Evolutionary conservation across 2,329 filamentous ascomycete species (phyloP).

Genomic region (Anthostomella pinea): DNA sequence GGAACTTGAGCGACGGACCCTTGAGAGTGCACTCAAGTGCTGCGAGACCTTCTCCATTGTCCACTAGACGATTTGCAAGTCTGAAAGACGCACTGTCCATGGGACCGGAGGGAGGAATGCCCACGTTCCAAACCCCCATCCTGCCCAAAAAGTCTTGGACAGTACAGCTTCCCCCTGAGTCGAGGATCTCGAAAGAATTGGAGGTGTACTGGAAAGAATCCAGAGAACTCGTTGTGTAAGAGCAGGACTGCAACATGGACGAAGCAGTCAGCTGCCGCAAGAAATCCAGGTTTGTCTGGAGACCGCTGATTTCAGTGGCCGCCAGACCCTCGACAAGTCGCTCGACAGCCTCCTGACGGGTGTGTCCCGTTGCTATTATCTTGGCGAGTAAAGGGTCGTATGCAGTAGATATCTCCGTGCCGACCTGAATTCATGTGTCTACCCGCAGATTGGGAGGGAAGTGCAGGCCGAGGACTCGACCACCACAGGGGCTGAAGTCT

Average conservation of each 20-base stretch:
- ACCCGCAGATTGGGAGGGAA: background rate
- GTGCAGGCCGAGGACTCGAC: slow-evolving; percentile 4
- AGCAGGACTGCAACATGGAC: background rate
- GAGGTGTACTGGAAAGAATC: slow-evolving; percentile 6
- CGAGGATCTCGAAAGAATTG: slow-evolving; percentile 4
- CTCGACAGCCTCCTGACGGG: background rate
- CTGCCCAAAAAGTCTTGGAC: slow-evolving; percentile 10
- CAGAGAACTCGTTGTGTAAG: slow-evolving; percentile 3
- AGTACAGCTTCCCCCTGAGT: slow-evolving; percentile 3
- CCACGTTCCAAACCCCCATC: slow-evolving; percentile 2
- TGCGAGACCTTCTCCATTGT: slow-evolving; percentile 1
- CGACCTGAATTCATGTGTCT: slow-evolving; percentile 8
- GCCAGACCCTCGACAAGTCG: slow-evolving; percentile 2
- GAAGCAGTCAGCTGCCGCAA: too few relatives aligned
- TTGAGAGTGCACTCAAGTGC: slow-evolving; percentile 7
- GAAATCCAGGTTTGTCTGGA: slow-evolving; percentile 1
- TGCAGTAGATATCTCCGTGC: slow-evolving; percentile 3
- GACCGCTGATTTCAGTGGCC: slow-evolving; percentile 1
- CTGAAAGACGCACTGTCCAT: slow-evolving; percentile 9
- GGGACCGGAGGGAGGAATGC: slow-evolving; percentile 7
- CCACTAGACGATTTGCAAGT: slow-evolving; percentile 7
- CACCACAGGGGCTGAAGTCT: slow-evolving; percentile 5
- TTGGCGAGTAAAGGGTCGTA: slow-evolving; percentile 10
- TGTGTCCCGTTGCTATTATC: slow-evolving; percentile 1
- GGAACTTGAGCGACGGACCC: slow-evolving; percentile 6